Conservation (phyloP, 2,329 filamentous ascomycete genomes). For the Penicillium sp. region DNA sequence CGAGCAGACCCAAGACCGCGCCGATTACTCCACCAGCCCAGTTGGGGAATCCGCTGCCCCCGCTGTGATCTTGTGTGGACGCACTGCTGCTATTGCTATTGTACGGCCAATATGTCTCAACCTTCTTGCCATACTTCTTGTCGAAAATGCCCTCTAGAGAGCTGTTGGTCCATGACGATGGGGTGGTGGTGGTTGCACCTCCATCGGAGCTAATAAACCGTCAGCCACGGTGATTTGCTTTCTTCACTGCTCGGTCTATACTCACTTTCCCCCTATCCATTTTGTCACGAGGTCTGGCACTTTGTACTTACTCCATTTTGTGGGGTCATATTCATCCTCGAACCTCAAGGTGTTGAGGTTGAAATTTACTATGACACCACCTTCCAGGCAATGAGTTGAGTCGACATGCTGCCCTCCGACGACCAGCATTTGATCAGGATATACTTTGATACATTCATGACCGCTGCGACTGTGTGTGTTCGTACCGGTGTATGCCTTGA, state of each 20-base stretch:
- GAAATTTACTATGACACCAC: conserved; percentile 16
- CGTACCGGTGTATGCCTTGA: conserved; percentile 17
- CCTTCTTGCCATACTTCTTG: conserved; percentile 53
- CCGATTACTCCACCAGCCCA: conserved; percentile 58
- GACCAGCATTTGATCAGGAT: conserved; percentile 19
- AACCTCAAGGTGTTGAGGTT: conserved; percentile 20
- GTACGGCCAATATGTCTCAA: conserved; percentile 63
- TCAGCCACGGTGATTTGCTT: neutral
- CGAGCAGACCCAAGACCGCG: conserved; percentile 21
- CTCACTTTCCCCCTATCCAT: conserved; percentile 38
- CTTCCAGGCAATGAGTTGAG: conserved; percentile 12
- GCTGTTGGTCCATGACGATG: conserved; percentile 47
- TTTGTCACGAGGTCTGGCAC: conserved; percentile 23
- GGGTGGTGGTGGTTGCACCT: conserved; percentile 28
- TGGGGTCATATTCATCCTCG: conserved; percentile 15
- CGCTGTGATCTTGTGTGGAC: conserved; percentile 4
- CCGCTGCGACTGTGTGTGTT: conserved; percentile 16
- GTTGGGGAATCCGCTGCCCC: conserved; percentile 44
- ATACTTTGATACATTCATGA: conserved; percentile 18
- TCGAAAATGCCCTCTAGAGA: conserved; percentile 55
- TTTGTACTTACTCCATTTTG: conserved; percentile 13
- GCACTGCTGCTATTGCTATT: conserved; percentile 16
- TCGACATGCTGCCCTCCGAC: conserved; percentile 14
- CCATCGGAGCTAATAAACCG: conserved; percentile 28
- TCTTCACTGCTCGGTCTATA: neutral